Evolutionary conservation across 169 alveolate species (phyloP), one percentile per base, ranked within the genome.

Genomic region (Plasmodium sp.): DNA sequence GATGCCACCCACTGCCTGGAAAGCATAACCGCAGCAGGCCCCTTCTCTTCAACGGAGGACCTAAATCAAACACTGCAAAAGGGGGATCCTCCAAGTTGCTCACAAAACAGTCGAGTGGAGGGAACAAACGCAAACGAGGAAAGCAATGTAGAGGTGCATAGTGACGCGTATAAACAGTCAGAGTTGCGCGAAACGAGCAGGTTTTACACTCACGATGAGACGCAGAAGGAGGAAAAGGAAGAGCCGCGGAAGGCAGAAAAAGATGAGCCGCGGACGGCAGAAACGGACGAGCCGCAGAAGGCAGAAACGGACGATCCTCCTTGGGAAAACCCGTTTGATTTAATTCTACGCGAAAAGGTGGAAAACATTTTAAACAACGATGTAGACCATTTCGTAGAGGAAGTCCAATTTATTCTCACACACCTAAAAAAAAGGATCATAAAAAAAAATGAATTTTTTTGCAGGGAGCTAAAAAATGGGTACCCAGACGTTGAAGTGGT

Each of bases 391-490:
- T 90, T 90, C 45, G 48, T 90, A 56, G 83, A 90, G 18, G 80
- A 90, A 12, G 83, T 62, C 16, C 91, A 90, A 67, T 90, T 90
- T 67, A 79, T 90, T 80, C 84, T 90, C 36, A 43, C 82, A 16
- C 90, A 90, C 73, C 27, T 90, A 41, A 90, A 90, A 81, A 90
- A 39, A 80, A 90, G 72, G 51, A 43, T 90, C 14, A 39, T 79
- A 90, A 90, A 90, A 90, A 90, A 62, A 90, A 67, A 80, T n/a
- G 84, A 80, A 48, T 90, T 58, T 90, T 90, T 90, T 81, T 9
- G 33, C 16, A 39, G 72, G 36, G 72, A 90, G 72, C 16, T 90
- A 67, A 79, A 79, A 79, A 62, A 90, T 41, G 34, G 36, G 16
- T 80, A 90, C 56, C 33, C n/a, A 34, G 74, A 72, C 18, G 79